Evolutionary conservation across 192 early-diverging fungal genomes (phyloP).

Genomic region (Geranomyces michiganensis): DNA sequence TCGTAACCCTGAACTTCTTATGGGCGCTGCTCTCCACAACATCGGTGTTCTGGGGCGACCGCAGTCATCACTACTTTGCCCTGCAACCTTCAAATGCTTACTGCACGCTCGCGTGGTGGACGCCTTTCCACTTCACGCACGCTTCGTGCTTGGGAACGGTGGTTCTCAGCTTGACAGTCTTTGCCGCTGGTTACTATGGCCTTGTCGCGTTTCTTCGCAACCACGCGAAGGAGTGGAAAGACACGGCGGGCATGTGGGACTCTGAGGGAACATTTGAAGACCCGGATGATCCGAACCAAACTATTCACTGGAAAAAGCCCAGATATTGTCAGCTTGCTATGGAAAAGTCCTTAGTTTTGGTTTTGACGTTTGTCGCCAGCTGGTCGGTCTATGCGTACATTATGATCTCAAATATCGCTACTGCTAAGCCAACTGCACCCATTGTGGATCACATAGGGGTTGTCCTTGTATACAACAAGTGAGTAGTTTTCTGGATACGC

Average conservation of each 20-base stretch:
- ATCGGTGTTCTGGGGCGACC: not conserved
- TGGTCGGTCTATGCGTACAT: not conserved
- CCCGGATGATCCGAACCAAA: not conserved
- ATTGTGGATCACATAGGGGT: not conserved
- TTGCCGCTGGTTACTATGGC: not conserved
- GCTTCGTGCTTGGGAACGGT: not conserved
- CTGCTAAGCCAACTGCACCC: not conserved
- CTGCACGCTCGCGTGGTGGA: slow-evolving; percentile 9
- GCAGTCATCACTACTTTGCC: not conserved
- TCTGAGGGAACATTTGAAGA: not conserved
- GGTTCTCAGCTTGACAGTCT: not conserved
- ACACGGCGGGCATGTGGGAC: too few species aligned
- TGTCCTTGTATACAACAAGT: slow-evolving; percentile 8
- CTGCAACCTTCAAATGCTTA: slow-evolving; percentile 3
- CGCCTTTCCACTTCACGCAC: not conserved
- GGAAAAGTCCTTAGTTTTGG: slow-evolving; percentile 1
- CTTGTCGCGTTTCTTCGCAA: not conserved
- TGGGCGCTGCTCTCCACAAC: slow-evolving; percentile 11
- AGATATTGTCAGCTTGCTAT: not conserved
- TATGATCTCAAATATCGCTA: not conserved
- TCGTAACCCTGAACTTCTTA: not conserved
- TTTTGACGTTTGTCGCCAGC: slow-evolving; percentile 2
- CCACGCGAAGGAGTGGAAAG: not conserved
- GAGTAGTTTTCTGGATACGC: not conserved
- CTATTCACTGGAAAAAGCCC: not conserved